Percentiles rank a stretch among this genome's conserved stretches.
These are phyloP conservation scores for Zygosaccharomyces pseudobailii DNA, from an alignment of 1,139 yeast species.

Conservation along the genomic window DNA sequence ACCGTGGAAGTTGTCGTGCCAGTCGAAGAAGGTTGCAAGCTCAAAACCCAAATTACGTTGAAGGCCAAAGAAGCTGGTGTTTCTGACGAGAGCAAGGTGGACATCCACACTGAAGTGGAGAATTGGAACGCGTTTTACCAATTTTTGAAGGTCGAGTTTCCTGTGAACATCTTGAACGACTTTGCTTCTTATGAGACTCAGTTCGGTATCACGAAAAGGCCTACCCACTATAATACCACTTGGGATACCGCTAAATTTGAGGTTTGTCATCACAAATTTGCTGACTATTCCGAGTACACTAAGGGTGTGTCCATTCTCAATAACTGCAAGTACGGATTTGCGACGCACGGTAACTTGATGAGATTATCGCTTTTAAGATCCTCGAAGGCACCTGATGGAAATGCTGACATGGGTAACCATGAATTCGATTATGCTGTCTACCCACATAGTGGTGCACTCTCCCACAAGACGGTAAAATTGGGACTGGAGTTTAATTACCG, in stretches of 20 bases:
- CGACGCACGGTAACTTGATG: conserved; percentile 85
- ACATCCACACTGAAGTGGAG: conserved; percentile 60
- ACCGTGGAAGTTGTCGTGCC: conserved; percentile 49
- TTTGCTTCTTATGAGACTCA: conserved; percentile 87
- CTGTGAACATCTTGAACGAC: conserved; percentile 73
- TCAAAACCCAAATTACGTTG: conserved; percentile 67
- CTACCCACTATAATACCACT: conserved; percentile 88
- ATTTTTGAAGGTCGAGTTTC: conserved; percentile 91
- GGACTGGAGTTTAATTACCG: conserved; percentile 80
- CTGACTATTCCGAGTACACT: conserved; percentile 79
- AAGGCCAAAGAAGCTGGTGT: conserved; percentile 44
- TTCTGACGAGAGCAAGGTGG: conserved; percentile 37
- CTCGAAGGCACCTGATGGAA: conserved; percentile 86
- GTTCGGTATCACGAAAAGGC: conserved; percentile 83
- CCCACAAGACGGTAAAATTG: conserved; percentile 59
- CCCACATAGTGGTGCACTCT: conserved; percentile 72
- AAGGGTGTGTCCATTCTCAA: conserved; percentile 88
- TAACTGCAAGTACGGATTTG: conserved; percentile 84
- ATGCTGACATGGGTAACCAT: conserved; percentile 91
- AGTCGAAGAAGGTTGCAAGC: conserved; percentile 41
- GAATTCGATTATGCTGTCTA: conserved; percentile 74
- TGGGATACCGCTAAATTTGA: conserved; percentile 98
- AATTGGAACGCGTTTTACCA: conserved; percentile 82
- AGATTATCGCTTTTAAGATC: conserved; percentile 77
- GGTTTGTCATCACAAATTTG: conserved; percentile 90